Conservation (phyloP, 495 filamentous ascomycete species). For the Aspergillus mulundensis region DNA sequence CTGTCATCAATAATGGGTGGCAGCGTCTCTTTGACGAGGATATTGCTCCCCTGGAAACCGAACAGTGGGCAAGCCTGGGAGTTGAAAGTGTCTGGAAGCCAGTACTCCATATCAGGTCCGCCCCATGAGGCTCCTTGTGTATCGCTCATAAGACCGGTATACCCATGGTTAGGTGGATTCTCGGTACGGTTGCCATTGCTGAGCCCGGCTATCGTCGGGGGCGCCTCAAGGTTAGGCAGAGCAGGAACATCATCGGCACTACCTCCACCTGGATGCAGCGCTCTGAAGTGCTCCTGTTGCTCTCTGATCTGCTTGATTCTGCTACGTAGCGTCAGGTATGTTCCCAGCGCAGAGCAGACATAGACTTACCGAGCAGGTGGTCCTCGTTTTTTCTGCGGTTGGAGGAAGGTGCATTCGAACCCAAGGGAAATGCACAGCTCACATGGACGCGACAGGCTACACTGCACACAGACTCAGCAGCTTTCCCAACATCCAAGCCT, state of each 20-base stretch:
- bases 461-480: conserved; percentile 21
- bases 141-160: conserved; percentile 2
- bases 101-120: conserved; percentile 35
- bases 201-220: background rate
- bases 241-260: background rate
- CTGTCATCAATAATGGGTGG: conserved; percentile 32
- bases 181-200: background rate
- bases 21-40: conserved; percentile 36
- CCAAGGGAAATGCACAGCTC: conserved; percentile 36
- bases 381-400: conserved; percentile 43
- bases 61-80: conserved; percentile 31
- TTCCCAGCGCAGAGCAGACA: background rate
- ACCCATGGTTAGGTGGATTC: background rate
- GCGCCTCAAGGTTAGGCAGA: background rate
- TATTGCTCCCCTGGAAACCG: conserved; percentile 36
- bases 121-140: conserved; percentile 25
- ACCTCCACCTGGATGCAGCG: conserved; percentile 4
- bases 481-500: no score
- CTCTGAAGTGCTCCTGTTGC: conserved; percentile 29
- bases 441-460: conserved; percentile 39
- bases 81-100: conserved; percentile 39
- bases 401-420: conserved; percentile 44
- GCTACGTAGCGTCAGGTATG: conserved; percentile 5
- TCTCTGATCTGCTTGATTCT: conserved; percentile 41
- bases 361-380: conserved; percentile 40